A percentile compares a stretch with the other conserved stretches of the same genome.
These are phyloP conservation scores for Dactylellina sp. DNA, from an alignment of 2,329 filamentous ascomycete species.

Conservation along the genomic window DNA sequence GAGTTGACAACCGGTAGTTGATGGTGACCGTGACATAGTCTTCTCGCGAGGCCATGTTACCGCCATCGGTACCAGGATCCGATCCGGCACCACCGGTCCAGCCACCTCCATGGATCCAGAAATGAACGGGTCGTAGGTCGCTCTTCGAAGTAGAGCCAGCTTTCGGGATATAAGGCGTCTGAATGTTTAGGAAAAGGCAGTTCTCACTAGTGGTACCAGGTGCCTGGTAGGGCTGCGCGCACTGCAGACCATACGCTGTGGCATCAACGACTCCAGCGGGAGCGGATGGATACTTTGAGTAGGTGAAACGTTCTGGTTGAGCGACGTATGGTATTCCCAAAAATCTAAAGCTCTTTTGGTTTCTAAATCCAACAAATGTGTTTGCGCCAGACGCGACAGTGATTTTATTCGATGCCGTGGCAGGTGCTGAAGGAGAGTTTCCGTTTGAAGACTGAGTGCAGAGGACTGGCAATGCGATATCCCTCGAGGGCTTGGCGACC, in stretches of 20 bases:
- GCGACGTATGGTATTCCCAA: conserved; percentile 67
- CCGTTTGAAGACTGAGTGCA: conserved; percentile 66
- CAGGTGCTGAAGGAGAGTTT: conserved; percentile 59
- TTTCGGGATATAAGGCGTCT: conserved; percentile 66
- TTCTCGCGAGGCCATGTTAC: conserved; percentile 70
- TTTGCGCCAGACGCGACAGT: conserved; percentile 63
- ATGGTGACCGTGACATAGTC: conserved; percentile 72
- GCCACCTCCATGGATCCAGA: conserved; percentile 71
- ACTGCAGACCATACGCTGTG: conserved; percentile 66
- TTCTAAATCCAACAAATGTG: conserved; percentile 67
- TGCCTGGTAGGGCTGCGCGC: conserved; percentile 63
- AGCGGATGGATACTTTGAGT: conserved; percentile 65
- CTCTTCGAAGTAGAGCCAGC: conserved; percentile 14
- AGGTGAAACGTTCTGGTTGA: conserved; percentile 66
- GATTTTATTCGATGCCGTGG: conserved; percentile 61
- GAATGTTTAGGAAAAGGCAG: conserved; percentile 68
- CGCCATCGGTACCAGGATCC: conserved; percentile 67
- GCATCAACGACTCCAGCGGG: conserved; percentile 66
- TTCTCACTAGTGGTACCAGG: conserved; percentile 64
- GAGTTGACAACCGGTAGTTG: conserved; percentile 72
- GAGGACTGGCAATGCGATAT: conserved; percentile 65
- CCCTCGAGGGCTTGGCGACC: conserved; percentile 59
- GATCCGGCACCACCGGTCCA: conserved; percentile 67
- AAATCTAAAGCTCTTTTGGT: conserved; percentile 69
- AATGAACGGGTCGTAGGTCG: conserved; percentile 66